Base-by-base conservation (phyloP, 2,329 filamentous ascomycete species). In the Sordariomycetes sp. region DNA sequence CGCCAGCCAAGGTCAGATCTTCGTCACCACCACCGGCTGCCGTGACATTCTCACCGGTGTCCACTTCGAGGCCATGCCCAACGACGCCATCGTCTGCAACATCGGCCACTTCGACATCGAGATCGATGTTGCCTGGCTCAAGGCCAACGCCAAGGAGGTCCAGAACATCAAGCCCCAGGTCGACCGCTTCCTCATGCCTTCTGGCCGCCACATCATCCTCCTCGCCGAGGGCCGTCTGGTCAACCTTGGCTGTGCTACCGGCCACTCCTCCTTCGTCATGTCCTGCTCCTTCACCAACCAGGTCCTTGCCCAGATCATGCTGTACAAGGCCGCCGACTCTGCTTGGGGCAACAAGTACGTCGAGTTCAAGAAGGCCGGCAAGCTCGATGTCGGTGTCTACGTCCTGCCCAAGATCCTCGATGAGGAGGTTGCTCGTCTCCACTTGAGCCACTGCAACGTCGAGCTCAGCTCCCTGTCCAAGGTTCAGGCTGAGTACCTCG, bases 211-310 rank as follows among this genome's bases (percentile, higher is more conserved):
- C 78, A 88, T 98, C 75, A 94, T 98, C 68, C 87, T 98, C 55
- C 80, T 98, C 46, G 92, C 92, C 45, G 92, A 96, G 75, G 92
- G 92, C 52, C 90, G 92, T 74, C 84, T 98, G 47, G 92, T 98
- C 72, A 98, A 98, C 82, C 76, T 98, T 53, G 92, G 92, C 66
- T 98, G 92, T 68, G 92, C 92, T 60, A 98, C 92, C 46, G 92
- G 92, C 50, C 92, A 98, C 83, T 94, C 88, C 50, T 96, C 90
- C 34, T 98, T 98, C 68, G 92, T 98, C 49, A 96, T 98, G 92
- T 95, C 88, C 54, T 98, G 92, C 83, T 96, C 90, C 46, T 98
- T 98, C 83, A 94, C 88, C 78, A 98, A 98, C 83, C 92, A 98
- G 78, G 92, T 96, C 54, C 86, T 98, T 63, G 92, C 92, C 49